Evolutionary conservation across 495 filamentous ascomycete genomes (phyloP), one percentile per base, ranked within the genome.

Genomic region (Friedmanniomyces endolithicus): DNA sequence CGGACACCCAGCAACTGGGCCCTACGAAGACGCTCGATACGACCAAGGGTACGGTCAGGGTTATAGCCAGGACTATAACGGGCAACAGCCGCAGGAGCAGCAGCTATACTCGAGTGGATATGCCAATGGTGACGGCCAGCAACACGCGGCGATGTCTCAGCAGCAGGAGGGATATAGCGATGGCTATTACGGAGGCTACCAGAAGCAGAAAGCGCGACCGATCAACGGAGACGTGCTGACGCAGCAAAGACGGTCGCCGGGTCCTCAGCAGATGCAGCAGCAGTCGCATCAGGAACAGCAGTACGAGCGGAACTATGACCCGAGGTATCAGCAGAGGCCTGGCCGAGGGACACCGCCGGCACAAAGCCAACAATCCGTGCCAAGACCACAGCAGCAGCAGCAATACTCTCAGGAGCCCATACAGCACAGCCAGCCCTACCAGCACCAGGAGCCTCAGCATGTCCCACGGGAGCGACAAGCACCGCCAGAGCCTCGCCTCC

Each of bases 291-390:
- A 40, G 33, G 1, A 23, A 20, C 52, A 41, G 23, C 53, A 52
- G 11, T 9, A 54, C 20, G 43, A 61, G 17, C 48, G 54, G 2
- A 56, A 52, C 24, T 55, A 58, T 24, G 59, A 61, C 27, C 53
- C 54, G 6, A 20, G 57, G 8, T 60, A 55, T 37, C 54, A 58
- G 41, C 58, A 60, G 44, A 40, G 48, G 45, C 43, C 50, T 9
- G 50, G 22, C n/a, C 43, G 39, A 48, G 27, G 24, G n/a, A 23
- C 45, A 12, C 40, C 52, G 22, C 53, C 29, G 22, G 44, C 46
- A 22, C 23, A 57, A 23, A 49, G 29, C 17, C 39, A 33, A 16
- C 33, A 47, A 3, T 45, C 31, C 11, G 19, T n/a, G 35, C 57
- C 27, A 20, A 34, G 27, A 50, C 25, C 31, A 20, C n/a, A 27